phyloP scores from a whole-genome alignment of 768 basidiomycete species.

The Termitomyces sp. region DNA sequence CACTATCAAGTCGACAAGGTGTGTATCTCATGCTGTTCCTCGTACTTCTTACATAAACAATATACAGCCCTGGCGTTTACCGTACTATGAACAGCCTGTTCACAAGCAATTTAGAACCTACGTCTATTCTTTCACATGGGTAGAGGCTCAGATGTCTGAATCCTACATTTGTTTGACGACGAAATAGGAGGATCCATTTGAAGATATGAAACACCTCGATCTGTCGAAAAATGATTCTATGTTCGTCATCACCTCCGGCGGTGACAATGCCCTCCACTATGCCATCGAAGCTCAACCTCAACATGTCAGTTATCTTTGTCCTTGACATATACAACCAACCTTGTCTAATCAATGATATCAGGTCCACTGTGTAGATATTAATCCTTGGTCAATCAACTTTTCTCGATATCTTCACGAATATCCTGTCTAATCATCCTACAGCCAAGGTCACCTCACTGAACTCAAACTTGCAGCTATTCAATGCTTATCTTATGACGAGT shows the following conservation, averaged over 20 bases:
- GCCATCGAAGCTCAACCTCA: conserved; percentile 59
- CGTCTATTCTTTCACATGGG: conserved; percentile 63
- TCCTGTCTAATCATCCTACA: conserved; percentile 13
- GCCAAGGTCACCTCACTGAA: conserved; percentile 75
- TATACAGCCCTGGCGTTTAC: conserved; percentile 55
- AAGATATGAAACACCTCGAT: conserved; percentile 60
- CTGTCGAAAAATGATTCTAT: conserved; percentile 58
- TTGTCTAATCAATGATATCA: conserved; percentile 14
- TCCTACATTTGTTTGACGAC: background rate
- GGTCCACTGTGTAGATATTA: conserved; percentile 74
- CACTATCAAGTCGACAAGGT: conserved; percentile 55
- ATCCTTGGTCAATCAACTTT: conserved; percentile 40
- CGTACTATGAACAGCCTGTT: conserved; percentile 62
- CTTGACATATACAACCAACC: background rate
- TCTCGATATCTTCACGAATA: background rate
- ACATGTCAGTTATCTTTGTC: conserved; percentile 27
- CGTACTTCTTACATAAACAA: background rate
- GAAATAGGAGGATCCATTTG: conserved; percentile 62
- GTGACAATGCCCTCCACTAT: conserved; percentile 78
- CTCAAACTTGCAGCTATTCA: conserved; percentile 68
- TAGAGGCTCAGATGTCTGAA: conserved; percentile 11
- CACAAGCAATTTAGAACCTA: conserved; percentile 64
- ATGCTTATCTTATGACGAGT: conserved; percentile 50
- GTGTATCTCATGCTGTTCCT: background rate
- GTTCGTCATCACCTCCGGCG: conserved; percentile 71